These are phyloP conservation scores for Castanea sativa DNA, from an alignment of 306 rosid species.

Conservation along the genomic window DNA sequence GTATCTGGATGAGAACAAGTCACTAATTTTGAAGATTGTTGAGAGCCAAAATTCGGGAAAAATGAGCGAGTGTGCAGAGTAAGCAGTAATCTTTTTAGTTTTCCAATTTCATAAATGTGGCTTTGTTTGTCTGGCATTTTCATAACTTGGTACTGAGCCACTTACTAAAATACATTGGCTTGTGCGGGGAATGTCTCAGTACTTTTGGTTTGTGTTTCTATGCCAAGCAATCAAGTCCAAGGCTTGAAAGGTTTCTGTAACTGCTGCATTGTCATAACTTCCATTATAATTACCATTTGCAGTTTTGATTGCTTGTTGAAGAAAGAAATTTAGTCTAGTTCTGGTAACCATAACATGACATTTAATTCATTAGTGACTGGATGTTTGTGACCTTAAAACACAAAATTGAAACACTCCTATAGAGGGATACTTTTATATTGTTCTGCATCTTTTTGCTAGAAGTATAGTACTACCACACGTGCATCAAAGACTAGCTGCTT, in stretches of 20 bases:
- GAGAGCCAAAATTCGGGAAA: constrained; percentile 97
- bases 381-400: background rate
- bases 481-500: background rate
- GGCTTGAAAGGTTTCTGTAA: background rate
- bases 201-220: background rate
- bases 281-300: background rate
- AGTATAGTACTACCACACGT: background rate
- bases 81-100: constrained; percentile 31
- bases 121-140: constrained; percentile 11
- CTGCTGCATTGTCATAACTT: background rate
- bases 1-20: constrained; percentile 99
- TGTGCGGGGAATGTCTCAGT: background rate
- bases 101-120: constrained; percentile 4
- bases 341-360: background rate
- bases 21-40: constrained; percentile 96
- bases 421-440: background rate
- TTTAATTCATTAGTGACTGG: background rate
- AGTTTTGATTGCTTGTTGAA: background rate
- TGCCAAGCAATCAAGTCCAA: background rate
- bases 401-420: background rate
- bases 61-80: constrained; percentile 96
- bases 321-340: background rate
- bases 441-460: background rate
- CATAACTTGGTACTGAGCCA: background rate
- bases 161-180: background rate